A percentile compares a stretch with the other conserved stretches of the same genome.
These are phyloP conservation scores for Petunia secreta DNA, from an alignment of 257 asterid genomes.

Conservation along the genomic window DNA sequence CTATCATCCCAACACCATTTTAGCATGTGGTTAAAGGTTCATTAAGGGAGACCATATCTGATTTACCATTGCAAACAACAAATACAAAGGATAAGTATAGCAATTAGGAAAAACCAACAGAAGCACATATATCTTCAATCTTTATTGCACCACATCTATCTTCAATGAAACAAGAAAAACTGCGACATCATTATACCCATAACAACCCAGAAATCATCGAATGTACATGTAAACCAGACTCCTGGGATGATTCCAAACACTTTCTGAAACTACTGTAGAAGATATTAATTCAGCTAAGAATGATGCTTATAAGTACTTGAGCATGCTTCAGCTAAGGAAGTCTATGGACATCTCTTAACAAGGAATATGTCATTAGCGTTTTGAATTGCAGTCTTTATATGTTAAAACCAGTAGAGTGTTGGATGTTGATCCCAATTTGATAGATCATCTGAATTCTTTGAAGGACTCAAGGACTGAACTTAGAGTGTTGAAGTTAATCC, in stretches of 20 bases:
- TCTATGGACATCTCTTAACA: background rate
- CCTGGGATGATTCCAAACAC: background rate
- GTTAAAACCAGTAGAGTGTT: background rate
- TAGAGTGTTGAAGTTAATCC: background rate
- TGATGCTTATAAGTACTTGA: background rate
- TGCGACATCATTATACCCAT: background rate
- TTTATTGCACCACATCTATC: background rate
- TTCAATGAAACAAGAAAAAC: background rate
- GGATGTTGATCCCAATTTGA: background rate
- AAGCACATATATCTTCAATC: background rate
- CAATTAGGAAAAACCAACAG: background rate
- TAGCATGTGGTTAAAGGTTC: background rate
- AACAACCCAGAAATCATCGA: background rate
- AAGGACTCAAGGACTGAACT: constrained; percentile 4
- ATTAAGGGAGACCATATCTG: background rate
- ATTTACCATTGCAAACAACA: background rate
- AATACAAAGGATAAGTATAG: background rate
- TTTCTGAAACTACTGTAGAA: background rate
- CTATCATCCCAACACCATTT: background rate
- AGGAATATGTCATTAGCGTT: constrained; percentile 16
- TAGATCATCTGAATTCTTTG: constrained; percentile 13
- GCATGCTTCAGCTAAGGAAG: background rate
- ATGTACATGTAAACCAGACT: background rate
- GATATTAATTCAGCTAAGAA: background rate
- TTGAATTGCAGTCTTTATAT: background rate